A percentile compares a stretch with the other conserved stretches of the same genome.
Conservation (phyloP, 75 land plant species). For the Cupressus sempervirens region DNA sequence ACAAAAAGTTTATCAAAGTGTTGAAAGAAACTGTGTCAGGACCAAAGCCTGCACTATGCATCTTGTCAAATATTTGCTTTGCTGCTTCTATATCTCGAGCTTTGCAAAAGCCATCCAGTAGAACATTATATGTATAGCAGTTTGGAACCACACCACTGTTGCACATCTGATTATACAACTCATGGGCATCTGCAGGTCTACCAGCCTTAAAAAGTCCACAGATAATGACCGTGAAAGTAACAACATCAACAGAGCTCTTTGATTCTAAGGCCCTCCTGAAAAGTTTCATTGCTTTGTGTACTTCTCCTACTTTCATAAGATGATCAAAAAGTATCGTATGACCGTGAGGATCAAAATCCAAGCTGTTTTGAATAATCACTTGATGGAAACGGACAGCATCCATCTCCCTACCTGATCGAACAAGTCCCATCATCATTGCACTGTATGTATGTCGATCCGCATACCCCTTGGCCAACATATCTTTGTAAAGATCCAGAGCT, state of each 20-base stretch:
- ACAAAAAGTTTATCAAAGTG: slow-evolving; percentile 20
- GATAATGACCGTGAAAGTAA: slow-evolving; percentile 38
- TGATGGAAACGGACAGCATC: slow-evolving; percentile 43
- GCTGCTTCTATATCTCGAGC: slow-evolving; percentile 18
- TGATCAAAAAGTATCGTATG: slow-evolving; percentile 43
- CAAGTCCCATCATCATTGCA: slow-evolving; percentile 31
- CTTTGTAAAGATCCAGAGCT: slow-evolving; percentile 35
- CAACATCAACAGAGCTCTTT: slow-evolving; percentile 33
- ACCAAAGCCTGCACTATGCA: slow-evolving; percentile 17
- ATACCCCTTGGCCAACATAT: slow-evolving; percentile 46
- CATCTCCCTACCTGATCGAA: slow-evolving; percentile 28
- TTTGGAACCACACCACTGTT: slow-evolving; percentile 23
- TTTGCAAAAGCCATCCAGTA: slow-evolving; percentile 28
- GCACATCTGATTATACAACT: slow-evolving; percentile 42
- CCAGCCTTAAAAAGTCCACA: slow-evolving; percentile 33
- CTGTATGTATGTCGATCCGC: slow-evolving; percentile 46
- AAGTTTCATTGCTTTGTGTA: slow-evolving; percentile 23
- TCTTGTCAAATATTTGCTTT: slow-evolving; percentile 13
- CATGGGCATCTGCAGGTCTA: slow-evolving; percentile 27
- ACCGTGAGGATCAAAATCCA: slow-evolving; percentile 37
- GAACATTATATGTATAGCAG: slow-evolving; percentile 28
- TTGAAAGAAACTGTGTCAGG: slow-evolving; percentile 29
- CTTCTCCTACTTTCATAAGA: slow-evolving; percentile 38
- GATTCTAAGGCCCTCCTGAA: slow-evolving; percentile 24
- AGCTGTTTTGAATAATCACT: slow-evolving; percentile 22